Evolutionary conservation across 2,329 filamentous ascomycete species (phyloP).

Genomic region (Penicillium aurantiogriseum): DNA sequence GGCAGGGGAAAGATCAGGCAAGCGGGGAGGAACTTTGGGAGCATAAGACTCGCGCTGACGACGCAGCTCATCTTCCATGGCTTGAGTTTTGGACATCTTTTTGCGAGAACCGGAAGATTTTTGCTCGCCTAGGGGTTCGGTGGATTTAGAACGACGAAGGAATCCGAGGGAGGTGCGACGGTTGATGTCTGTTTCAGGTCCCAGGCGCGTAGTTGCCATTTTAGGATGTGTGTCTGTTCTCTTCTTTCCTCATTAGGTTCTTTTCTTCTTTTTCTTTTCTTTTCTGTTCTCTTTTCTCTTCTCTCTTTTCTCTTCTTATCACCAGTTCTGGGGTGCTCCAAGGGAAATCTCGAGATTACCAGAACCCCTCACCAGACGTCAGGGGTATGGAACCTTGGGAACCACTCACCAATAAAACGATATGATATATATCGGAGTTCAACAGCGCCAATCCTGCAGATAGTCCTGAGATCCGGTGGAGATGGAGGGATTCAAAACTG

Average conservation of each 20-base stretch:
- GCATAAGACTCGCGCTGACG: conserved; percentile 56
- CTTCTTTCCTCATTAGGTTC: conserved; percentile 11
- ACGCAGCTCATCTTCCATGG: conserved; percentile 52
- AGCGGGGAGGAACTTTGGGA: conserved; percentile 59
- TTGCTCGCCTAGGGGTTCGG: conserved; percentile 58
- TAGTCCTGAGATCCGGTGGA: background rate
- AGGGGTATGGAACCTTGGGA: background rate
- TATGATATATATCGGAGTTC: background rate
- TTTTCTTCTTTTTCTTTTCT: background rate
- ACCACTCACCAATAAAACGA: conserved; percentile 5
- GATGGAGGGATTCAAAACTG: conserved; percentile 8
- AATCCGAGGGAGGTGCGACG: conserved; percentile 57
- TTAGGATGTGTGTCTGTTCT: conserved; percentile 10
- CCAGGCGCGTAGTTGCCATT: conserved; percentile 31
- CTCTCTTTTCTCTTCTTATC: background rate
- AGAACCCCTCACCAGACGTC: background rate
- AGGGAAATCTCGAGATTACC: background rate
- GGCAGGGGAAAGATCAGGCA: conserved; percentile 48
- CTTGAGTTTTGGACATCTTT: conserved; percentile 40
- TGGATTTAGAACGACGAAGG: conserved; percentile 66
- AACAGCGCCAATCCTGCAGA: conserved; percentile 1
- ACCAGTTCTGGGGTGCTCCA: background rate
- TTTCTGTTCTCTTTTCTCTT: background rate
- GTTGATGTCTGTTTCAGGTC: conserved; percentile 17
- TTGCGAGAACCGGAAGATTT: conserved; percentile 41